Conservation (phyloP, 106 monocot species). For the Posidonia australis region DNA sequence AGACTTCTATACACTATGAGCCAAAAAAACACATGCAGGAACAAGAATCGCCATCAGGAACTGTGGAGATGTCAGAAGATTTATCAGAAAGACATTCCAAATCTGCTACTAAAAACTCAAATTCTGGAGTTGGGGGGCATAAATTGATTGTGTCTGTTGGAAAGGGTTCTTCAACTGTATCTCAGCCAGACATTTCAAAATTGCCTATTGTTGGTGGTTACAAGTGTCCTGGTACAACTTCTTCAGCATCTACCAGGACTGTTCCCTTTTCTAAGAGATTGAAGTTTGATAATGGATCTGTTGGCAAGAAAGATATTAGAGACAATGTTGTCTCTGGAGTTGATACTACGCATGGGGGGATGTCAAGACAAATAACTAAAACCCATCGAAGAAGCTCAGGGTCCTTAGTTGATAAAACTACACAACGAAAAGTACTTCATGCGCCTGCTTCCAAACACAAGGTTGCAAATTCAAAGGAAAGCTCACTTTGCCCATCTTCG, state of each 20-base stretch:
- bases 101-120: constrained; percentile 6
- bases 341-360: constrained; percentile 11
- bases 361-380: constrained; percentile 19
- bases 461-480: constrained; percentile 30
- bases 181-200: constrained; percentile 14
- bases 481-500: constrained; percentile 10
- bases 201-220: constrained; percentile 11
- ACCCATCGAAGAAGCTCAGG: constrained; percentile 12
- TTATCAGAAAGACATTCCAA: constrained; percentile 17
- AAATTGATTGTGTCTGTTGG: constrained; percentile 15
- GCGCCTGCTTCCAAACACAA: constrained; percentile 31
- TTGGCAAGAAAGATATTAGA: constrained; percentile 10
- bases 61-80: neutral
- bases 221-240: constrained; percentile 11
- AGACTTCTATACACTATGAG: constrained; percentile 6
- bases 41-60: constrained; percentile 3
- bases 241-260: constrained; percentile 21
- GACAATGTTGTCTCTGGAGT: constrained; percentile 1
- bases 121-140: constrained; percentile 1
- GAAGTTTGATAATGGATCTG: constrained; percentile 13
- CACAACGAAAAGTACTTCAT: constrained; percentile 27
- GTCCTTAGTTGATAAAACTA: constrained; percentile 28
- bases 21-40: constrained; percentile 8
- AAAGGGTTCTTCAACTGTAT: constrained; percentile 29
- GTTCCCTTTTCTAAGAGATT: constrained; percentile 20